Evolutionary conservation across 768 basidiomycete species (phyloP), one percentile per base, ranked within the genome.

Genomic region (Rhodotorula sphaerocarpa): DNA sequence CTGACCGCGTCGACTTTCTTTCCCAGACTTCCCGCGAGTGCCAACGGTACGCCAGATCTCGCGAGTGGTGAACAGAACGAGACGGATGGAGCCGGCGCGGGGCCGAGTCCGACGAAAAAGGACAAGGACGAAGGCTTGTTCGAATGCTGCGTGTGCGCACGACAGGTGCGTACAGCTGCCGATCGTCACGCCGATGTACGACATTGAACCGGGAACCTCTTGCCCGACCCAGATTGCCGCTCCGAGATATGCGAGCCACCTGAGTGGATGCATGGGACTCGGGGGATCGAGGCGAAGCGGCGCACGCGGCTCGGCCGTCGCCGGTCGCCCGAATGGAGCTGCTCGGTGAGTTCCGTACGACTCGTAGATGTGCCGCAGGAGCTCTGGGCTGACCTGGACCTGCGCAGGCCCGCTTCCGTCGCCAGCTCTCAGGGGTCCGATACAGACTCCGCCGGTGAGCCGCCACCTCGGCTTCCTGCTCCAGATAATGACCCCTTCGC

Each of bases 91-190:
- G n/a, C 41, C 16, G 30, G 31, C 7, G 14, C 56, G 12, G 31
- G 45, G 1, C 14, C 34, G 28, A 63, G 61, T 34, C 65, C 65
- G 28, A 61, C 23, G n/a, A 63, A 60, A 58, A 67, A 60, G n/a
- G 59, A 60, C 55, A 67, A 60, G 46, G 65, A 66, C 43, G 65
- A 67, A 30, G 66, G 61, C 6, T 31, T 63, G 39, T 59, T 53
- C 50, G 50, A 50, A 31, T 67, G 66, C 48, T 16, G 57, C 15
- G 62, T 63, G 27, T 67, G 66, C 50, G 25, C 34, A 1, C 15
- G 50, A 23, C 50, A 51, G 50, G 50, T 42, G 31, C 46, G 27
- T 36, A 51, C 14, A n/a, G n/a, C n/a, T n/a, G n/a, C n/a, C 39
- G 33, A 57, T 52, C 7, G 20, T 46, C 20, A 7, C 1, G 36